These are phyloP conservation scores for Musa troglodytarum DNA, from an alignment of 176 grass and related monocot species.

Conservation along the genomic window DNA sequence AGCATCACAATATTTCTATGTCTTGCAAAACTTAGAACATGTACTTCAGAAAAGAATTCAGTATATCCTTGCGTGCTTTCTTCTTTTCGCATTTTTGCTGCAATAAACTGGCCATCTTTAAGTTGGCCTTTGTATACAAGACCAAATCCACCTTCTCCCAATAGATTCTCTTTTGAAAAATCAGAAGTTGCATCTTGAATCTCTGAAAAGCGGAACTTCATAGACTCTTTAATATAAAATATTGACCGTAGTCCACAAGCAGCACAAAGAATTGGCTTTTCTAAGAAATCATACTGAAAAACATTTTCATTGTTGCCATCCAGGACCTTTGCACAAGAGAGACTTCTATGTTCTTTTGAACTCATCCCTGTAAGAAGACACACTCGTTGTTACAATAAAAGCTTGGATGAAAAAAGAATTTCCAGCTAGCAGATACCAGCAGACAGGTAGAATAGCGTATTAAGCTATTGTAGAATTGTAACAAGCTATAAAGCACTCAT, in stretches of 20 bases:
- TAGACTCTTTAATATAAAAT: constrained; percentile 65
- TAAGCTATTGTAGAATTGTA: too few relatives aligned
- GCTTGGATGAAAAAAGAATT: background rate
- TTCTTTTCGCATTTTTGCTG: constrained; percentile 60
- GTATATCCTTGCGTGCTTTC: constrained; percentile 55
- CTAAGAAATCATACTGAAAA: constrained; percentile 31
- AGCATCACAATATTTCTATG: constrained; percentile 72
- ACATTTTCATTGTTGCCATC: constrained; percentile 18
- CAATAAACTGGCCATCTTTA: constrained; percentile 64
- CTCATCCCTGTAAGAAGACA: constrained; percentile 5
- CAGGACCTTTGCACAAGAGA: background rate
- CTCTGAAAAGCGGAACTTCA: constrained; percentile 59
- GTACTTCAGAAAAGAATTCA: constrained; percentile 74
- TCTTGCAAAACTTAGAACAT: constrained; percentile 66
- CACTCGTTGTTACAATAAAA: background rate
- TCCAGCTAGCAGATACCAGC: background rate
- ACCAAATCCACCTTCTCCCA: constrained; percentile 67
- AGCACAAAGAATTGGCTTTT: constrained; percentile 47
- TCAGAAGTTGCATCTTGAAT: constrained; percentile 55
- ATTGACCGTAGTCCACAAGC: constrained; percentile 48
- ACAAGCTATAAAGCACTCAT: too few relatives aligned
- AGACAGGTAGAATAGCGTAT: too few relatives aligned
- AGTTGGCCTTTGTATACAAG: constrained; percentile 61
- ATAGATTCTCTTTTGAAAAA: constrained; percentile 47
- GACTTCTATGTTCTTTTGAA: constrained; percentile 5